Conservation (phyloP, 2,329 filamentous ascomycete species). For the Gnomoniopsis smithogilvyi region DNA sequence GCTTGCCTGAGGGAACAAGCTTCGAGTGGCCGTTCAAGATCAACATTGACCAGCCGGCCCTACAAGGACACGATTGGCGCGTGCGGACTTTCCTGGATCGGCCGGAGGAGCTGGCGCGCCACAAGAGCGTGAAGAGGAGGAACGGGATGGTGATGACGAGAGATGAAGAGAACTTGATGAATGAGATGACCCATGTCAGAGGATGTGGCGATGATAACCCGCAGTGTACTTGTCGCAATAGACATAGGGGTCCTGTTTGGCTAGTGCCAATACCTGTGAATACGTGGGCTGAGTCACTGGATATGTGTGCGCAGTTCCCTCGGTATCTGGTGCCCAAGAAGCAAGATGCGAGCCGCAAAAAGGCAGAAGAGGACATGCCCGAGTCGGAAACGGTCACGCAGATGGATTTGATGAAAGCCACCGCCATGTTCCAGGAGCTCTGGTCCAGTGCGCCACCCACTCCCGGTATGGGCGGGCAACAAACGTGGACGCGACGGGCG, state of each 20-base stretch:
- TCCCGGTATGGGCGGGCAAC: constrained; percentile 23
- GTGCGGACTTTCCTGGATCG: constrained; percentile 57
- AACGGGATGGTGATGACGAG: constrained; percentile 1
- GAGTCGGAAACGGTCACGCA: constrained; percentile 34
- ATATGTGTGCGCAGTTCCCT: constrained; percentile 52
- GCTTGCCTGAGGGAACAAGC: constrained; percentile 57
- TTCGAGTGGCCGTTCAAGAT: constrained; percentile 59
- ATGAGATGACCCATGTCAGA: constrained; percentile 45
- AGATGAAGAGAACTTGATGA: constrained; percentile 42
- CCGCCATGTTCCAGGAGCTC: constrained; percentile 66
- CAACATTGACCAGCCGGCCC: constrained; percentile 48
- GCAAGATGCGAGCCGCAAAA: background rate
- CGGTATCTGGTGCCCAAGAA: constrained; percentile 31
- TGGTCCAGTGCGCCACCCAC: constrained; percentile 50
- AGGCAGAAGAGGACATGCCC: constrained; percentile 25
- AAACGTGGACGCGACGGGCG: constrained; percentile 53
- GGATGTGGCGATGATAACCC: constrained; percentile 46
- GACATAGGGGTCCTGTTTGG: constrained; percentile 46
- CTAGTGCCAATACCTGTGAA: constrained; percentile 54
- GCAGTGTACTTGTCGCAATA: constrained; percentile 49
- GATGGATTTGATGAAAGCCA: constrained; percentile 56
- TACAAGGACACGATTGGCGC: constrained; percentile 58
- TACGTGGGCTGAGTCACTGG: constrained; percentile 57
- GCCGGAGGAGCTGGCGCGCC: constrained; percentile 50
- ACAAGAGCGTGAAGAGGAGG: constrained; percentile 33